A percentile compares a stretch with the other conserved stretches of the same genome.
Conservation (phyloP, 2,329 filamentous ascomycete species). For the Periconia sp. region DNA sequence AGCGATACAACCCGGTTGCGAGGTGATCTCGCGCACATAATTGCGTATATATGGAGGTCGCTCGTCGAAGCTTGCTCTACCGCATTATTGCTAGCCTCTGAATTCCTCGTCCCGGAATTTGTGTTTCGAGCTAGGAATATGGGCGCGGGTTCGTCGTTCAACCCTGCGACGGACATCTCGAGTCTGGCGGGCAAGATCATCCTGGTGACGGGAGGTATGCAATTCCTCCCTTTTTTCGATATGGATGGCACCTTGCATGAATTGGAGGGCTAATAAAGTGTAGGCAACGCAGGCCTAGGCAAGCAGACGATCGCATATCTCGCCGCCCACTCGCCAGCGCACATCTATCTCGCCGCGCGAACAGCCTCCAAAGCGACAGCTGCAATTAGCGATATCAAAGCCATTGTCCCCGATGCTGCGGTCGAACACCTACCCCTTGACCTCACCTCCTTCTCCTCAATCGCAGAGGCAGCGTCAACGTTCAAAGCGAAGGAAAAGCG, state of each 20-base stretch:
- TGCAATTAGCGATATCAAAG: slow-evolving; percentile 50
- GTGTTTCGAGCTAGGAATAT: no score
- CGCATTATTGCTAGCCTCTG: no score
- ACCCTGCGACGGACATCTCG: slow-evolving; percentile 28
- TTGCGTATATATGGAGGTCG: no score
- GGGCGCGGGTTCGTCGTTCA: slow-evolving; percentile 24
- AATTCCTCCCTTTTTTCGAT: neutral
- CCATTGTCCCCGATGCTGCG: slow-evolving; percentile 38
- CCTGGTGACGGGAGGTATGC: slow-evolving; percentile 44
- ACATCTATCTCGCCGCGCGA: slow-evolving; percentile 57
- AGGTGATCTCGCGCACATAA: no score
- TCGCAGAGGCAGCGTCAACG: slow-evolving; percentile 42
- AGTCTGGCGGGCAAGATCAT: slow-evolving; percentile 40
- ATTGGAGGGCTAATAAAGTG: slow-evolving; percentile 10
- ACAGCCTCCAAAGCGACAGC: slow-evolving; percentile 48
- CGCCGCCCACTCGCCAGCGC: slow-evolving; percentile 50
- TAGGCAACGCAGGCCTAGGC: slow-evolving; percentile 56
- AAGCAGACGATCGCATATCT: slow-evolving; percentile 53
- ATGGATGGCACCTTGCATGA: neutral
- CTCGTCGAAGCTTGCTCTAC: no score
- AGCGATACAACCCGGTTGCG: no score
- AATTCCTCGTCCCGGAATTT: no score
- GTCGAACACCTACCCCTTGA: slow-evolving; percentile 51
- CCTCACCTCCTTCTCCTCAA: slow-evolving; percentile 50
- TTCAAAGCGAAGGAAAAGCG: slow-evolving; percentile 46